Evolutionary conservation across 495 filamentous ascomycete genomes (phyloP).

Genomic region (Neurospora sp.): DNA sequence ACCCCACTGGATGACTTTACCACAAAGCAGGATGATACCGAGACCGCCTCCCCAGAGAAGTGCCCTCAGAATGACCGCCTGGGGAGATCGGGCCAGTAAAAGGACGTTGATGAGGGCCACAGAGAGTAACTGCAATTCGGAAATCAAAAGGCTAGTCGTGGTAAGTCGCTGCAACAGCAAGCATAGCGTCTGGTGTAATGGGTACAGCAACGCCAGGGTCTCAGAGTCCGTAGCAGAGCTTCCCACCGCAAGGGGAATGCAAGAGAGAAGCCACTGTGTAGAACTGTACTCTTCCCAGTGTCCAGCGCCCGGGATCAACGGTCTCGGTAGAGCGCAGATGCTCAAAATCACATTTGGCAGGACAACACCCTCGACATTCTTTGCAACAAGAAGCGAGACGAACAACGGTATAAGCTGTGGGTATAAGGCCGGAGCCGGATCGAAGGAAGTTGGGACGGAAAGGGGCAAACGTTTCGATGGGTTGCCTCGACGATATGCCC

Average conservation of each 20-base stretch:
- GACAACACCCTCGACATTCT: constrained; percentile 44
- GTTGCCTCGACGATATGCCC: constrained; percentile 30
- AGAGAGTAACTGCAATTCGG: constrained; percentile 82
- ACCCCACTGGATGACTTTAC: constrained; percentile 72
- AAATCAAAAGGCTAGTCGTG: constrained; percentile 72
- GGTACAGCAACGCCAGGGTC: constrained; percentile 60
- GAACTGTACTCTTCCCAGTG: constrained; percentile 46
- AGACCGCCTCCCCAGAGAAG: constrained; percentile 85
- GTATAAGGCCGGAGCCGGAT: constrained; percentile 86
- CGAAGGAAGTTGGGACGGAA: constrained; percentile 62
- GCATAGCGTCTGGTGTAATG: constrained; percentile 77
- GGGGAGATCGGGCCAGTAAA: constrained; percentile 68
- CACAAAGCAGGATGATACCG: constrained; percentile 60
- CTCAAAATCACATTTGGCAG: constrained; percentile 74
- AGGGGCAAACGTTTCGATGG: constrained; percentile 30
- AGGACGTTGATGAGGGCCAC: constrained; percentile 73
- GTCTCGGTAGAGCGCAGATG: constrained; percentile 64
- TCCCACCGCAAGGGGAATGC: constrained; percentile 40
- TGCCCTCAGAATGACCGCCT: constrained; percentile 70
- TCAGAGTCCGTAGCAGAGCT: constrained; percentile 34
- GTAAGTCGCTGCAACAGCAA: constrained; percentile 66
- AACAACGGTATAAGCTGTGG: constrained; percentile 66
- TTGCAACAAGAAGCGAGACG: constrained; percentile 66
- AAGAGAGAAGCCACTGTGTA: constrained; percentile 64
- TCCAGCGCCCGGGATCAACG: constrained; percentile 54